A percentile compares a stretch with the other conserved stretches of the same genome.
Evolutionary conservation across 495 filamentous ascomycete genomes (phyloP).

Genomic region (Tuber melanosporum): DNA sequence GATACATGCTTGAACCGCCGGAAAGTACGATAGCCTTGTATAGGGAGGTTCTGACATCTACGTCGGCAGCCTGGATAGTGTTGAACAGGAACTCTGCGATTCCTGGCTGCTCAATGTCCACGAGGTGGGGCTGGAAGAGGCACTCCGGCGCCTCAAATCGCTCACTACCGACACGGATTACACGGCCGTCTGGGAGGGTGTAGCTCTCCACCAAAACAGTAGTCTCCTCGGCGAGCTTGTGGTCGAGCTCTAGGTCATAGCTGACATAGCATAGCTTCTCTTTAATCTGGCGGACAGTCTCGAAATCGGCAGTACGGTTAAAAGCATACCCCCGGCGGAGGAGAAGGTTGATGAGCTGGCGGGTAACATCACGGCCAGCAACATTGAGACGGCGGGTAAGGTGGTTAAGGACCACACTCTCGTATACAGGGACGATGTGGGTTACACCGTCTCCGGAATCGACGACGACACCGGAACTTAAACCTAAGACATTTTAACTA

Average conservation of each 20-base stretch:
- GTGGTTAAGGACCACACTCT: constrained; percentile 94
- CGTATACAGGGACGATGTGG: constrained; percentile 96
- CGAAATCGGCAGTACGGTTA: constrained; percentile 97
- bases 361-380: constrained; percentile 91
- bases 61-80: constrained; percentile 91
- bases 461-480: constrained; percentile 92
- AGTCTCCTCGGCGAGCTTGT: constrained; percentile 92
- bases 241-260: constrained; percentile 94
- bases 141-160: constrained; percentile 97
- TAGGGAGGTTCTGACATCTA: constrained; percentile 84
- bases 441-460: constrained; percentile 98
- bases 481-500: constrained; percentile 51
- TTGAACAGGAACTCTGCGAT: constrained; percentile 97
- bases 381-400: constrained; percentile 90
- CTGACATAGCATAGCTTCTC: constrained; percentile 99
- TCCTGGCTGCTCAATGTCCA: constrained; percentile 94
- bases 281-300: constrained; percentile 98
- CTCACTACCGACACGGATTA: constrained; percentile 91
- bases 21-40: constrained; percentile 97
- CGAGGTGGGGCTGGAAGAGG: constrained; percentile 96
- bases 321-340: constrained; percentile 92
- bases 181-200: constrained; percentile 89
- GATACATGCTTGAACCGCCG: constrained; percentile 97
- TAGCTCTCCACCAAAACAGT: constrained; percentile 96
- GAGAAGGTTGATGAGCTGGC: constrained; percentile 92